A percentile compares a stretch with the other conserved stretches of the same genome.
phyloP scores from a whole-genome alignment of 2,329 filamentous ascomycete genomes.

The Penicillium italicum region DNA sequence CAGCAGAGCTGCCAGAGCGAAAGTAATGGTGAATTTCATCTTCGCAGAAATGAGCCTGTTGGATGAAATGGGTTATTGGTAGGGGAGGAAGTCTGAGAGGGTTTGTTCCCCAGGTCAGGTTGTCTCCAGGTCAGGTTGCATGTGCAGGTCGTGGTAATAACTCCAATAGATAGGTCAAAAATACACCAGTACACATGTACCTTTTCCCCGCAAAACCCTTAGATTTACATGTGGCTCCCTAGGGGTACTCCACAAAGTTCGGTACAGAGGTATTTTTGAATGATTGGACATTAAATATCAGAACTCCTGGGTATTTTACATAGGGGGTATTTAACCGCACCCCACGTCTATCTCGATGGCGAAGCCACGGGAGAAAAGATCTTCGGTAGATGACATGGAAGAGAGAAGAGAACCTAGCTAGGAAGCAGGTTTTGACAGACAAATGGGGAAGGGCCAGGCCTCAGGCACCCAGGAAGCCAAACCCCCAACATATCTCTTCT shows the following conservation, averaged over 20 bases:
- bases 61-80: neutral
- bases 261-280: neutral
- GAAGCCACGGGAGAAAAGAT: neutral
- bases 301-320: conserved; percentile 1
- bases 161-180: neutral
- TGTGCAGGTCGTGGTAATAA: neutral
- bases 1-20: conserved; percentile 54
- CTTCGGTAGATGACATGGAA: neutral
- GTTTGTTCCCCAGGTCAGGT: neutral
- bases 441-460: neutral
- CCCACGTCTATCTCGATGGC: neutral
- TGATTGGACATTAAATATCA: neutral
- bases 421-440: neutral
- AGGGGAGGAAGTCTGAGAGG: neutral
- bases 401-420: neutral
- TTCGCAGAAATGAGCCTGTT: neutral
- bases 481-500: neutral
- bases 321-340: neutral
- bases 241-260: neutral
- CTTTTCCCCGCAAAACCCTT: neutral
- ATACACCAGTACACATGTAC: neutral
- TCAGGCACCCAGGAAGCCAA: neutral
- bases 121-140: neutral
- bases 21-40: conserved; percentile 52
- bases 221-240: neutral